Conservation (phyloP, 306 rosid genomes). For the Acacia confusa region DNA sequence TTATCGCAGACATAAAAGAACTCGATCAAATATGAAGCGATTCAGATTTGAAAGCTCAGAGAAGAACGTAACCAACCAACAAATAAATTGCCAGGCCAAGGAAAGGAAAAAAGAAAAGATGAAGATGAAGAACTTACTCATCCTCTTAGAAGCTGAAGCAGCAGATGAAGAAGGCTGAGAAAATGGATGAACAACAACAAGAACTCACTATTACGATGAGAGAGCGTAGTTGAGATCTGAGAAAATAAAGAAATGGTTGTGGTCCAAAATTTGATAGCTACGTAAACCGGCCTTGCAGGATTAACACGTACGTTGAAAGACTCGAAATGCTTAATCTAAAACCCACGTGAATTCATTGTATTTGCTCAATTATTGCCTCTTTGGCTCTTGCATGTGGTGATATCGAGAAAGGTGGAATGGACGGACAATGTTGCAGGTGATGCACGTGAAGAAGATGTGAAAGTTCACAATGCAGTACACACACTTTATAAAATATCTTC, state of each 20-base stretch:
- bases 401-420: too few species aligned
- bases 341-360: too few species aligned
- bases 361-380: not conserved
- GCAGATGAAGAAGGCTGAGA: not conserved
- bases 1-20: not conserved
- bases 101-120: too few species aligned
- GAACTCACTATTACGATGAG: not conserved
- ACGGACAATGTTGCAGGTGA: too few species aligned
- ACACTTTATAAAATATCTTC: too few species aligned
- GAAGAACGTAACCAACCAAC: not conserved
- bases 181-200: not conserved
- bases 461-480: too few species aligned
- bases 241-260: not conserved
- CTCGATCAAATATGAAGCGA: too few species aligned
- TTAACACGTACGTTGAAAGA: too few species aligned
- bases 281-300: too few species aligned
- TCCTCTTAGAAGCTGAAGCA: not conserved
- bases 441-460: too few species aligned
- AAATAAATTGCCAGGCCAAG: not conserved
- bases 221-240: not conserved
- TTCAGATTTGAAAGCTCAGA: not conserved
- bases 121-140: not conserved
- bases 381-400: too few species aligned
- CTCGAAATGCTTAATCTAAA: too few species aligned
- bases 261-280: not conserved